These are phyloP conservation scores for Globisporangium barbulae DNA, from an alignment of 352 stramenopile species.

Conservation along the genomic window DNA sequence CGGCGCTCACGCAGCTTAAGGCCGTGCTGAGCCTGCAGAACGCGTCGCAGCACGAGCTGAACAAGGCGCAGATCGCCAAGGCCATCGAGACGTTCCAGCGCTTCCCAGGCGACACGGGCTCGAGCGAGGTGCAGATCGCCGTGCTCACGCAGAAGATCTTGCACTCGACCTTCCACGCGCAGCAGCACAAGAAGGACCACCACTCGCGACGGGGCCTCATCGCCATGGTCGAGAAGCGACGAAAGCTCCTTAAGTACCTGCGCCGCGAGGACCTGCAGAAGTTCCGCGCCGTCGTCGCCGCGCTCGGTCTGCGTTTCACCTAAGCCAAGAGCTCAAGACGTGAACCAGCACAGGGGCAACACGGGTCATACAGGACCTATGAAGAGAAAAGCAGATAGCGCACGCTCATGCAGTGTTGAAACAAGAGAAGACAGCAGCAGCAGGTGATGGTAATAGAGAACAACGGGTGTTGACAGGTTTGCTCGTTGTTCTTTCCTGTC, in stretches of 20 bases:
- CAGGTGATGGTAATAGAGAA: constrained; percentile 1
- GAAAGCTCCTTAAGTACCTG: constrained; percentile 86
- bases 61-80: constrained; percentile 75
- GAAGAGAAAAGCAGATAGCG: neutral
- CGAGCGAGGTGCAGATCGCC: constrained; percentile 82
- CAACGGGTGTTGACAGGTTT: constrained; percentile 4
- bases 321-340: constrained; percentile 24
- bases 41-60: constrained; percentile 79
- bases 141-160: constrained; percentile 87
- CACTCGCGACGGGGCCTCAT: constrained; percentile 84
- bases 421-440: neutral
- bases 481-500: neutral
- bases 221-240: constrained; percentile 82
- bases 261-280: constrained; percentile 78
- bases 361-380: neutral
- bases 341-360: neutral
- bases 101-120: constrained; percentile 83
- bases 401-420: too few species aligned
- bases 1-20: constrained; percentile 50
- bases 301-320: constrained; percentile 74
- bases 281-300: constrained; percentile 73
- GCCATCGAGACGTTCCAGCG: constrained; percentile 85
- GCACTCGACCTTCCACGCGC: constrained; percentile 68
- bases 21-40: constrained; percentile 73
- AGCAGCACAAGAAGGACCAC: constrained; percentile 84